Base-by-base conservation (phyloP, 495 filamentous ascomycete species). In the Cercophora scortea region DNA sequence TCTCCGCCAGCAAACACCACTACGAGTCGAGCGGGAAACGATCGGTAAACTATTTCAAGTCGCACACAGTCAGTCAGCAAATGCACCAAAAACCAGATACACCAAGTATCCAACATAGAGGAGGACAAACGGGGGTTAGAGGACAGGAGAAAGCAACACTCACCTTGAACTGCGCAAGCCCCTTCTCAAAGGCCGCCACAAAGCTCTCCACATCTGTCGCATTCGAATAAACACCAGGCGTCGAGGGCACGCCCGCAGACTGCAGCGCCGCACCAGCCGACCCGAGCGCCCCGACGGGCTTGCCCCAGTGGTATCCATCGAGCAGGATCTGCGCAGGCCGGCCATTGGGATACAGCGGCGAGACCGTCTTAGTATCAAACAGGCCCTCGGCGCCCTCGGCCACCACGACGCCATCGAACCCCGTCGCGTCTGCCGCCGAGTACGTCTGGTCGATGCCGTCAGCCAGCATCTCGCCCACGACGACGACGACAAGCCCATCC, bases 281-380 rank as follows among this genome's bases (percentile, higher is more conserved):
- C 0, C 86, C 86, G 2, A 88, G 51, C 1, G 78, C 83, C 5
- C 67, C 83, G 39, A 91, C 75, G 0, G 87, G 80, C 76, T 90
- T 91, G 6, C 86, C 87, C 68, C 81, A 89, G 1, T 78, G 68
- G 71, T 80, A 90, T 0, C 73, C 84, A 66, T 82, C 78, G n/a
- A 68, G 50, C 18, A 90, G 62, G 41, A 90, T 85, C 69, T 87
- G 78, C 6, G 76, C 61, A 0, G 82, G 87, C 0, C 85, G 73
- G 0, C 81, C 80, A 9, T 76, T 71, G 0, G 87, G 86, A 62
- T 77, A 90, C 18, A 89, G 65, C 0, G 83, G 67, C 8, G 69
- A 73, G 8, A 56, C 54, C 1, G 61, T 61, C 17, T 57, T 62
- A 10, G 56, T 54, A 0, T 53, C 58, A 59, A 87, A 83, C 2